Conservation (phyloP, 805 yeast species). For the Nakazawaea peltata region DNA sequence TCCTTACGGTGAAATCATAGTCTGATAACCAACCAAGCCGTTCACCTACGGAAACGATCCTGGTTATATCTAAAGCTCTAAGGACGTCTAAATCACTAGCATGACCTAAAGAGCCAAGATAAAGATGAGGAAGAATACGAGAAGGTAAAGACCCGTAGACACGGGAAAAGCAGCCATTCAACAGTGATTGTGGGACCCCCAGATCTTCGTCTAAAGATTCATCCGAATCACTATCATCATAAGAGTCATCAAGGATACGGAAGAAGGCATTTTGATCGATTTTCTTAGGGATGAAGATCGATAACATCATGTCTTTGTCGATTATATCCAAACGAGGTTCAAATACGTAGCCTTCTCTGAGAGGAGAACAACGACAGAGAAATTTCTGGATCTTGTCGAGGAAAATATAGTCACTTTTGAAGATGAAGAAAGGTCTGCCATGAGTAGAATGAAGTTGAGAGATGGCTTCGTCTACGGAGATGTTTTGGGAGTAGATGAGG, state of each 20-base stretch:
- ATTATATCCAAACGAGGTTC: constrained; percentile 1
- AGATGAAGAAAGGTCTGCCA: constrained; percentile 79
- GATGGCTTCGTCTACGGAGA: constrained; percentile 56
- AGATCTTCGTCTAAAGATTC: neutral
- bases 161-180: constrained; percentile 2
- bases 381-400: constrained; percentile 58
- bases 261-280: constrained; percentile 4
- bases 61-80: constrained; percentile 55
- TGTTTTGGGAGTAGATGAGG: constrained; percentile 58
- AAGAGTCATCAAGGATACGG: constrained; percentile 4
- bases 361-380: constrained; percentile 54
- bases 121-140: constrained; percentile 71
- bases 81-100: constrained; percentile 67
- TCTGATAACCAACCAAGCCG: constrained; percentile 50
- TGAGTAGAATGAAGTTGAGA: constrained; percentile 51
- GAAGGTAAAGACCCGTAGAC: constrained; percentile 73
- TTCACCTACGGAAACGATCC: constrained; percentile 86
- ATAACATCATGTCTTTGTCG: constrained; percentile 4
- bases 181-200: neutral
- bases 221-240: neutral
- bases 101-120: constrained; percentile 77
- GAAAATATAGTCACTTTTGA: constrained; percentile 65
- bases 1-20: constrained; percentile 12
- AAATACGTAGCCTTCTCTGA: constrained; percentile 8
- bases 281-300: constrained; percentile 2